Evolutionary conservation across 768 basidiomycete genomes (phyloP).

Genomic region (Fomitopsis serialis): DNA sequence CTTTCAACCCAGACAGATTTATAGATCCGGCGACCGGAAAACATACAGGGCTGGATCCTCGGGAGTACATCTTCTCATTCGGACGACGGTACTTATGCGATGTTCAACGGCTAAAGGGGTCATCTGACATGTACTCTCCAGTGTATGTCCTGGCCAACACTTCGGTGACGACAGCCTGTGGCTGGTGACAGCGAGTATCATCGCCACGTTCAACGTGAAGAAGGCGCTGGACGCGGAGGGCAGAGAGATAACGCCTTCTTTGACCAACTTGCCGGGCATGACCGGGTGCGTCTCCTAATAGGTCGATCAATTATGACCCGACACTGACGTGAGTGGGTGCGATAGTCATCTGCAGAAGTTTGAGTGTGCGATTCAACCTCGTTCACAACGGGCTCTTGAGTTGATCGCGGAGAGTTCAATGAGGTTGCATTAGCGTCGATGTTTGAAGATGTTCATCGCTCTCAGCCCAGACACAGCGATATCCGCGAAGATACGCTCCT

Average conservation of each 20-base stretch:
- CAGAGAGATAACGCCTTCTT: slow-evolving; percentile 28
- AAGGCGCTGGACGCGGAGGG: slow-evolving; percentile 36
- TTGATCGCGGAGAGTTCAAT: slow-evolving; percentile 3
- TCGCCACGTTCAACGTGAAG: slow-evolving; percentile 41
- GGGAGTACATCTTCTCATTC: slow-evolving; percentile 49
- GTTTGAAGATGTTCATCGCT: too few relatives aligned
- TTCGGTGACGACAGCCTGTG: slow-evolving; percentile 44
- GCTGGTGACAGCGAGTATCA: slow-evolving; percentile 38
- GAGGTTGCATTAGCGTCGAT: too few relatives aligned
- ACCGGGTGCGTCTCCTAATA: background rate
- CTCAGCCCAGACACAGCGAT: too few relatives aligned
- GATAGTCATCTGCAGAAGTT: slow-evolving; percentile 48
- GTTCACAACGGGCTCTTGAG: slow-evolving; percentile 17
- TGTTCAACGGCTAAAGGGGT: background rate
- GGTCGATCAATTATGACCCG: too few relatives aligned
- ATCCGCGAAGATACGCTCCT: too few relatives aligned
- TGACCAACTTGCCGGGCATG: slow-evolving; percentile 37
- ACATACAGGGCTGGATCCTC: slow-evolving; percentile 27
- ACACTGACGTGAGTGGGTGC: too few relatives aligned
- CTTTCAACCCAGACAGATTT: background rate
- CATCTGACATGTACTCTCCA: slow-evolving; percentile 9
- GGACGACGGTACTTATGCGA: slow-evolving; percentile 31
- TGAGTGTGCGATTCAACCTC: slow-evolving; percentile 39
- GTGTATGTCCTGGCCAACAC: slow-evolving; percentile 49
- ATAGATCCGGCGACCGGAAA: background rate